Conservation (phyloP, 2,329 filamentous ascomycete genomes). For the Fusarium sacchari region DNA sequence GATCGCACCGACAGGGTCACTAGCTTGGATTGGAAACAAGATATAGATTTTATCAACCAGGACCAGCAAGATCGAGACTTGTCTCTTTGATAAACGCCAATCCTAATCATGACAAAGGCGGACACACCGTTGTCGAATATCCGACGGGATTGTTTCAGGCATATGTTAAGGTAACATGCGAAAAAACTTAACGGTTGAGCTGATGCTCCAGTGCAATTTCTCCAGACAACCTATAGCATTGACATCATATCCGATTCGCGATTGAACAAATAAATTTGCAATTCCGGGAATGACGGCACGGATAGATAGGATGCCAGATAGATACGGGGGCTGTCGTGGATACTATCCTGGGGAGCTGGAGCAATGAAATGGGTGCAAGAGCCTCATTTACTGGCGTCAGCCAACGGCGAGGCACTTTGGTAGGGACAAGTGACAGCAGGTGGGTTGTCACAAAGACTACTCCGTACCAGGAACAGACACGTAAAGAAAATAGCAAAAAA, state of each 20-base stretch:
- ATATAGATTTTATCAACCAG: conserved; percentile 3
- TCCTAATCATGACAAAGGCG: conserved; percentile 24
- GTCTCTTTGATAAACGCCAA: conserved; percentile 9
- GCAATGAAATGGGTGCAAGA: conserved; percentile 19
- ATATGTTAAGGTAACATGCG: conserved; percentile 19
- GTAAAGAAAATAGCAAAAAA: conserved; percentile 42
- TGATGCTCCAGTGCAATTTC: conserved; percentile 21
- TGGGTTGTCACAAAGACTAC: conserved; percentile 38
- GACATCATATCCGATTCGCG: conserved; percentile 41
- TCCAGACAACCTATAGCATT: conserved; percentile 25
- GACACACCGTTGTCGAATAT: conserved; percentile 25
- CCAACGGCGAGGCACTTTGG: conserved; percentile 25
- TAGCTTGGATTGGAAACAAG: conserved; percentile 5
- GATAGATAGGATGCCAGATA: conserved; percentile 35
- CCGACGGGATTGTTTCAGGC: conserved; percentile 42
- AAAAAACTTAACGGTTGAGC: conserved; percentile 26
- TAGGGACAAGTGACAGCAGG: conserved; percentile 40
- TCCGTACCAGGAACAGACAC: conserved; percentile 30
- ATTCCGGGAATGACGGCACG: conserved; percentile 45
- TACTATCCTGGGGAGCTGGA: conserved; percentile 19
- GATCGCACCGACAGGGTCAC: conserved; percentile 12
- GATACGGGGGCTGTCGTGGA: conserved; percentile 10
- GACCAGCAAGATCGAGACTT: conserved; percentile 17
- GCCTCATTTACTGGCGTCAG: conserved; percentile 38
- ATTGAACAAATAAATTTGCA: conserved; percentile 10